Base-by-base conservation (phyloP, 352 stramenopile genomes). In the Globisporangium takayamanum region DNA sequence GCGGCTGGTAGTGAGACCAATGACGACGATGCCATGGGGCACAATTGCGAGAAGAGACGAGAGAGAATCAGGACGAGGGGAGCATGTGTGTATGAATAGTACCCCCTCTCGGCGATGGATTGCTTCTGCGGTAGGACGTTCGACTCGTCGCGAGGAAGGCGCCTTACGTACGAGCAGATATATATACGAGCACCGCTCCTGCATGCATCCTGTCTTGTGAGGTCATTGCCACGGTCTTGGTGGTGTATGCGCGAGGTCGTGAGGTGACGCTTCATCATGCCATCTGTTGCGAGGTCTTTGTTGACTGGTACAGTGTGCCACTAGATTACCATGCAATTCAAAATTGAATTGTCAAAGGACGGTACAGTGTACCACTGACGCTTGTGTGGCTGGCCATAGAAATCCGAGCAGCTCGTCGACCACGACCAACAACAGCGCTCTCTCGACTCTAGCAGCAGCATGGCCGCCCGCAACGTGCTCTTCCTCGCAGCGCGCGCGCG, bases 1-100 rank as follows among this genome's bases (percentile, higher is more conserved):
- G 37, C 56, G 56, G 18, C 33, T 42, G 56, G 47, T 48, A 46
- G 42, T 3, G 28, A 33, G 3, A 33, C 28, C 30, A 45, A 36
- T 49, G 33, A 33, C 30, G 59, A 73, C 52, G 42, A n/a, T 41
- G 11, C 4, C 8, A 12, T 42, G 47, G 37, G 20, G 41, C 18
- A 46, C 41, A 46, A 20, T 46, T 7, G 6, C 14, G 14, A 20
- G 2, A 20, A 12, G 39, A 22, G 22, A 22, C 22, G 22, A 22
- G 22, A 22, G 15, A 44, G 41, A 39, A 30, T 44, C 42, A 2
- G 22, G 36, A 15, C 25, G 26, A 28, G 18, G 5, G 53, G 16
- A 46, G 25, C 14, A 50, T 25, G 45, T 28, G 45, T 53, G 25
- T 36, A 55, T 61, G 55, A 55, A 61, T 55, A 61, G 39, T 61